Evolutionary conservation across 2,329 filamentous ascomycete genomes (phyloP).

Genomic region (Truncatella angustata): DNA sequence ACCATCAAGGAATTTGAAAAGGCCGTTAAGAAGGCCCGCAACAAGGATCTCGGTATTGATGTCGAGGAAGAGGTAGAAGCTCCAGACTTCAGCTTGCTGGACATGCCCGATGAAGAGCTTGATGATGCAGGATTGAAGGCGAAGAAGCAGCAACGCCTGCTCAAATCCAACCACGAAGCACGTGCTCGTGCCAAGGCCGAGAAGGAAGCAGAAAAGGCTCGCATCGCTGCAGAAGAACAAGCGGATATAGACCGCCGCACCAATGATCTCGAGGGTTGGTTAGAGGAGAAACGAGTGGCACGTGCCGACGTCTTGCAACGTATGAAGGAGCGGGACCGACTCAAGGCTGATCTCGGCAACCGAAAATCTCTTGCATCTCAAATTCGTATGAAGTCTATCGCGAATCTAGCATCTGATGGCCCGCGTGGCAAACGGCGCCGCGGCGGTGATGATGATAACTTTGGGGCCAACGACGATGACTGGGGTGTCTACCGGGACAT

Average conservation of each 20-base stretch:
- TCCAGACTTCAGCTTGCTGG: constrained; percentile 84
- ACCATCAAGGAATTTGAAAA: constrained; percentile 87
- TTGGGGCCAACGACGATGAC: constrained; percentile 95
- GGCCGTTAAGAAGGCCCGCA: constrained; percentile 83
- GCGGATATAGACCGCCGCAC: constrained; percentile 80
- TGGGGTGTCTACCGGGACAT: constrained; percentile 97
- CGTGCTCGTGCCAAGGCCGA: constrained; percentile 91
- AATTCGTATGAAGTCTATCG: constrained; percentile 97
- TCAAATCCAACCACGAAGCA: constrained; percentile 94
- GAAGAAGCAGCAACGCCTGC: constrained; percentile 86
- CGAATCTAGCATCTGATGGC: constrained; percentile 88
- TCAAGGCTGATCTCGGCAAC: constrained; percentile 93
- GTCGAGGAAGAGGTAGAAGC: constrained; percentile 78
- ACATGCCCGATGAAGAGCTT: constrained; percentile 85
- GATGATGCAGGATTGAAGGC: constrained; percentile 89
- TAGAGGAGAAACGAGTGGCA: constrained; percentile 75
- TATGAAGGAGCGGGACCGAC: constrained; percentile 89
- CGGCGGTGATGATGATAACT: constrained; percentile 90
- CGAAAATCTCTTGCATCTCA: constrained; percentile 94
- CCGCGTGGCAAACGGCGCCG: constrained; percentile 81
- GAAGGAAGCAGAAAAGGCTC: constrained; percentile 88
- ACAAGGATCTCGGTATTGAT: constrained; percentile 85
- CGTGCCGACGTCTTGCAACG: constrained; percentile 70
- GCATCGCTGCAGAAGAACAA: constrained; percentile 78
- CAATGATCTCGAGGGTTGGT: constrained; percentile 82